Evolutionary conservation across 2,329 filamentous ascomycete genomes (phyloP), one percentile per base, ranked within the genome.

Genomic region (Aspergillus vadensis): DNA sequence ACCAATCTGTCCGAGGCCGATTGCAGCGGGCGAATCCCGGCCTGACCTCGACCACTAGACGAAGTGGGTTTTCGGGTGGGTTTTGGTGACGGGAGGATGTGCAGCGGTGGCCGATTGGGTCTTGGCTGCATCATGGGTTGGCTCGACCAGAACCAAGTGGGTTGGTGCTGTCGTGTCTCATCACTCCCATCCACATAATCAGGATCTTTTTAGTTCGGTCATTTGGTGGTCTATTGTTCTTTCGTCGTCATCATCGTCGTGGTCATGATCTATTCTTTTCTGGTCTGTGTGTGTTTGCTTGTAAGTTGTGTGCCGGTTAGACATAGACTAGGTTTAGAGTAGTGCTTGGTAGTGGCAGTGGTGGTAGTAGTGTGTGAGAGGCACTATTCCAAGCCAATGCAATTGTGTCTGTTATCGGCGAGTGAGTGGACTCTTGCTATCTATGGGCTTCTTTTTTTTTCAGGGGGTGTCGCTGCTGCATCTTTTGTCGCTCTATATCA

Each of bases 81-180:
- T 14, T 59, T 61, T 58, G 50, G 47, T 58, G 60, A 60, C 64
- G 62, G 64, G 63, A 64, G 52, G 62, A 63, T 64, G 60, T 64
- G 63, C 54, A 58, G 44, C 55, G 41, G 56, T 38, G 51, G 54
- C 51, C 53, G 62, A 58, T 63, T 65, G 44, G 58, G 41, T 57
- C 55, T 58, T 59, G 59, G 55, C 58, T 47, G 53, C 55, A 58
- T 61, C 58, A 58, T 65, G 61, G 32, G 63, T 65, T 65, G 63
- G 62, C 54, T 60, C 41, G 23, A 57, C 27, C 48, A 41, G 17
- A 36, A 17, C 23, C 36, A 44, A 27, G 61, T 58, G 55, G 61
- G 60, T 58, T 54, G 58, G 59, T 47, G 57, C 47, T 59, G 64
- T 67, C 60, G 65, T 67, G 65, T 66, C 64, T 67, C 62, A 66